phyloP scores from a whole-genome alignment of 2,329 filamentous ascomycete species.

The Arthrobotrys iridis region DNA sequence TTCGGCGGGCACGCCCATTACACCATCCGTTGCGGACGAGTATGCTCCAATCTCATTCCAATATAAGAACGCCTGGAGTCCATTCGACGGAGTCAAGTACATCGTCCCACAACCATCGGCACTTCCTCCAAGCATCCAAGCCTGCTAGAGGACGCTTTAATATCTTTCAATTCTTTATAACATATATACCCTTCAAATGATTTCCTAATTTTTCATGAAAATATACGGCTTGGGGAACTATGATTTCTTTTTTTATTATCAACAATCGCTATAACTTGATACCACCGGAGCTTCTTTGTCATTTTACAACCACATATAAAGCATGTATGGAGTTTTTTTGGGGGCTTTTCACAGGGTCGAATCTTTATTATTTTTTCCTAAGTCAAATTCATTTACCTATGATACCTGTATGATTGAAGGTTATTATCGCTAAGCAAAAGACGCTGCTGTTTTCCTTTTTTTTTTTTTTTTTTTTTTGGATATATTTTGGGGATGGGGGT shows the following conservation, averaged over 20 bases:
- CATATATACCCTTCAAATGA: slow-evolving; percentile 45
- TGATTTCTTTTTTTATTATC: slow-evolving; percentile 27
- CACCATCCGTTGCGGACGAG: slow-evolving; percentile 52
- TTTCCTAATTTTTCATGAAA: slow-evolving; percentile 54
- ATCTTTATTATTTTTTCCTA: slow-evolving; percentile 31
- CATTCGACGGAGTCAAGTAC: slow-evolving; percentile 52
- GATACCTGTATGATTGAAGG: slow-evolving; percentile 55
- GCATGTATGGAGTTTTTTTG: slow-evolving; percentile 54
- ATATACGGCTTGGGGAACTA: slow-evolving; percentile 53
- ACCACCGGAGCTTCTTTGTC: slow-evolving; percentile 53
- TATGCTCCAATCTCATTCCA: slow-evolving; percentile 54
- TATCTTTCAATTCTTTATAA: slow-evolving; percentile 44
- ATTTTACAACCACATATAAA: slow-evolving; percentile 54
- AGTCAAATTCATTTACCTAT: slow-evolving; percentile 40
- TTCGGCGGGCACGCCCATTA: slow-evolving; percentile 55
- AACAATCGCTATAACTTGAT: slow-evolving; percentile 53
- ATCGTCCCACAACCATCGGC: slow-evolving; percentile 43
- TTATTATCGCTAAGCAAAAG: slow-evolving; percentile 41
- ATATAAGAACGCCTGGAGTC: slow-evolving; percentile 49
- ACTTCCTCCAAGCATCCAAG: slow-evolving; percentile 53
- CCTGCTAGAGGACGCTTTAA: slow-evolving; percentile 50
- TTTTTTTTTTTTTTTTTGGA: slow-evolving; percentile 34
- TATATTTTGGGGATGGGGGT: slow-evolving; percentile 22
- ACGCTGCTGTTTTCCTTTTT: slow-evolving; percentile 41
- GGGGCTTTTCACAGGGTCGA: background rate